A percentile compares a stretch with the other conserved stretches of the same genome.
Evolutionary conservation across 2,329 filamentous ascomycete species (phyloP).

Genomic region (Cladosporium sp.): DNA sequence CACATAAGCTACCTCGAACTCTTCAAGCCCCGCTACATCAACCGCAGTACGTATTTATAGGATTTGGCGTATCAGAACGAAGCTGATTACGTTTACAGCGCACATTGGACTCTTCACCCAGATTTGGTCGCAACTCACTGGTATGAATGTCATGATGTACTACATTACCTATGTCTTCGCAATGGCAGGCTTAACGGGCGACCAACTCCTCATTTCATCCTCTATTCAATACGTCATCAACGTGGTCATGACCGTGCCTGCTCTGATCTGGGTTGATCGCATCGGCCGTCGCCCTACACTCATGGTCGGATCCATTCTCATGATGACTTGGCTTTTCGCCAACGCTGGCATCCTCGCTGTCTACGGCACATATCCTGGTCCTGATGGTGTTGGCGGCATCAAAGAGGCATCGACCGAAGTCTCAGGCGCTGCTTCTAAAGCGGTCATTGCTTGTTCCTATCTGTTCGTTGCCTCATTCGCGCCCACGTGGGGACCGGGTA

Average conservation of each 20-base stretch:
- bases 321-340: slow-evolving; percentile 57
- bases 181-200: slow-evolving; percentile 57
- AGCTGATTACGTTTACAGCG: slow-evolving; percentile 32
- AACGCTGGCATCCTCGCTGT: slow-evolving; percentile 57
- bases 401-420: slow-evolving; percentile 38
- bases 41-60: slow-evolving; percentile 38
- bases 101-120: slow-evolving; percentile 66
- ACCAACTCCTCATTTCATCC: slow-evolving; percentile 57
- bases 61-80: too few relatives aligned
- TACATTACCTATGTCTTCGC: slow-evolving; percentile 56
- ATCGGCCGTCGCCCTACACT: slow-evolving; percentile 68
- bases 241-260: slow-evolving; percentile 70
- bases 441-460: slow-evolving; percentile 63
- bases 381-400: slow-evolving; percentile 33
- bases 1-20: slow-evolving; percentile 67
- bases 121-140: slow-evolving; percentile 69
- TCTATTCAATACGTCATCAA: slow-evolving; percentile 75
- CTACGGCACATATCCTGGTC: slow-evolving; percentile 43
- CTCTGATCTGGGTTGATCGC: slow-evolving; percentile 66
- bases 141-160: slow-evolving; percentile 60
- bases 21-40: slow-evolving; percentile 66
- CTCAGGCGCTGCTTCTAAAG: slow-evolving; percentile 33
- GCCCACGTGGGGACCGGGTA: slow-evolving; percentile 52
- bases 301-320: slow-evolving; percentile 58
- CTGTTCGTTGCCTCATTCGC: slow-evolving; percentile 67